Conservation (phyloP, 345 rosid species). For the Microcos paniculata region DNA sequence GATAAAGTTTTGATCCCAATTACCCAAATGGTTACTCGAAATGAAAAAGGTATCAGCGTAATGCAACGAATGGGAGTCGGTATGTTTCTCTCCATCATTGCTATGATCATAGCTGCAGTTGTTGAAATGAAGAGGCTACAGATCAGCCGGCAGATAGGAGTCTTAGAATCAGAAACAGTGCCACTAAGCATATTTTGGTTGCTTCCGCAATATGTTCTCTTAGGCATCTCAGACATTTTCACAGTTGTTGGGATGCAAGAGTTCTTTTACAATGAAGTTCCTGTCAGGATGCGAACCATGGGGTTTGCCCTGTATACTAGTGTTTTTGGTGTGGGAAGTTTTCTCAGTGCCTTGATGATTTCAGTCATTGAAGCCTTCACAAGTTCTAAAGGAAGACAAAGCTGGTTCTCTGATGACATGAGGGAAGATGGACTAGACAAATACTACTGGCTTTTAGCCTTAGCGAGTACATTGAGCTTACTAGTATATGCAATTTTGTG, state of each 20-base stretch:
- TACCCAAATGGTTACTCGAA: constrained; percentile 35
- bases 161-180: constrained; percentile 24
- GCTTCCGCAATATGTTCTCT: constrained; percentile 78
- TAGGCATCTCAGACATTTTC: constrained; percentile 88
- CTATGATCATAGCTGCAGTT: constrained; percentile 80
- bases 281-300: constrained; percentile 81
- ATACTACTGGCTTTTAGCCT: constrained; percentile 75
- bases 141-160: constrained; percentile 28
- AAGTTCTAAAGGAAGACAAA: constrained; percentile 34
- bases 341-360: constrained; percentile 74
- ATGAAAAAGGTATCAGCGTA: constrained; percentile 55
- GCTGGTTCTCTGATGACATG: constrained; percentile 96
- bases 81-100: constrained; percentile 76
- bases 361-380: constrained; percentile 52
- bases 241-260: constrained; percentile 99
- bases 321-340: constrained; percentile 94
- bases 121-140: constrained; percentile 70
- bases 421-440: constrained; percentile 70
- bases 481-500: constrained; percentile 57
- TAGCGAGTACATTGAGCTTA: constrained; percentile 58
- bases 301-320: constrained; percentile 88
- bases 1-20: constrained; percentile 65
- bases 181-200: constrained; percentile 77
- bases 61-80: constrained; percentile 91
- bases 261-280: constrained; percentile 90